Conservation (phyloP, 1,284 basidiomycete species). For the Apiotrichum akiyoshidainum region DNA sequence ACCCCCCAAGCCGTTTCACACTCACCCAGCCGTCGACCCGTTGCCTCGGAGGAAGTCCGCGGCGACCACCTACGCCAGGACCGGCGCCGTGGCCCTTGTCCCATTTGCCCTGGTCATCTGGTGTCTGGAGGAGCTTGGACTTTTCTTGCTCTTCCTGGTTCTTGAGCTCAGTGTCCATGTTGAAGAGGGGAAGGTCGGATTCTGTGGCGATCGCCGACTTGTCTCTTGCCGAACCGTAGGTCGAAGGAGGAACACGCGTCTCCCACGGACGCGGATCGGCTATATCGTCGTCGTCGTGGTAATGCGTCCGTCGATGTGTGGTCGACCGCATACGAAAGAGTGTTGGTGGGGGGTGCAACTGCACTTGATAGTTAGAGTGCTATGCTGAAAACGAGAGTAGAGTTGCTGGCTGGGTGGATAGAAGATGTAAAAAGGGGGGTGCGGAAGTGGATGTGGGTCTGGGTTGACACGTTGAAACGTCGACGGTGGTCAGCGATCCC, state of each 20-base stretch:
- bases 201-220: constrained; percentile 7
- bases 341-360: background rate
- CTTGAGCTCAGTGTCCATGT: constrained; percentile 17
- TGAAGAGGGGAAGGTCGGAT: constrained; percentile 18
- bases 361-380: background rate
- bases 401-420: background rate
- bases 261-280: constrained; percentile 47
- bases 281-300: constrained; percentile 35
- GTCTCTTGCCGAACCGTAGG: constrained; percentile 37
- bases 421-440: background rate
- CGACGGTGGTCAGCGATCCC: background rate
- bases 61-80: constrained; percentile 40
- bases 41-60: constrained; percentile 43
- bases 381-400: background rate
- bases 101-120: constrained; percentile 46
- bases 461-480: constrained; percentile 1
- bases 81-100: constrained; percentile 45
- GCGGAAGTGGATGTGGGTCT: background rate
- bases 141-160: constrained; percentile 15
- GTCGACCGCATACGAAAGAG: constrained; percentile 22
- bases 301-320: constrained; percentile 21
- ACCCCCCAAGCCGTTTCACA: background rate
- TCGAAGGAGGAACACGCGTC: constrained; percentile 29
- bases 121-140: constrained; percentile 28
- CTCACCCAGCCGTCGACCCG: constrained; percentile 44